A percentile compares a stretch with the other conserved stretches of the same genome.
phyloP scores from a whole-genome alignment of 129 eudicot species.

The Tagetes patula region DNA sequence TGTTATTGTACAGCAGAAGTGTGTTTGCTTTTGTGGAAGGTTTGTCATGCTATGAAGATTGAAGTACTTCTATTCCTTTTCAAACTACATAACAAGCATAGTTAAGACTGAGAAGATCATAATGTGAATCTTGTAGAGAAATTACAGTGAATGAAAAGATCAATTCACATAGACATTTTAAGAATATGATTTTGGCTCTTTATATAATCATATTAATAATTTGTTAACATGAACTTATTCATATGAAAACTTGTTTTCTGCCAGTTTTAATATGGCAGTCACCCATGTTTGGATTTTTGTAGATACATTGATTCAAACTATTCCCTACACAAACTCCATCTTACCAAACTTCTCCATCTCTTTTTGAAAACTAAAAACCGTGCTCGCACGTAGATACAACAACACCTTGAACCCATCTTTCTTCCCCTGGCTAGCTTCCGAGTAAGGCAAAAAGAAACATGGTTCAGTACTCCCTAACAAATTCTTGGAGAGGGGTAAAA shows the following conservation, averaged over 20 bases:
- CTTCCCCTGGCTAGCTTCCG: conserved; percentile 51
- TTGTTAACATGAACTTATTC: background rate
- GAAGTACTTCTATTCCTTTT: conserved; percentile 19
- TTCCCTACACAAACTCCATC: conserved; percentile 35
- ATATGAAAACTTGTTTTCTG: background rate
- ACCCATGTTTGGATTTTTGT: background rate
- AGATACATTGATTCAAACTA: background rate
- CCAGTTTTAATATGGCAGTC: background rate
- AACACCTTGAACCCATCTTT: conserved; percentile 63
- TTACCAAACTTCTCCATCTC: conserved; percentile 60
- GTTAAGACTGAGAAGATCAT: conserved; percentile 13
- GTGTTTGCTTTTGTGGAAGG: conserved; percentile 21
- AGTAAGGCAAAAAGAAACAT: conserved; percentile 68
- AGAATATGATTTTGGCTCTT: background rate
- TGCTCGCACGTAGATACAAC: conserved; percentile 49
- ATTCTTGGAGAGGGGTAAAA: conserved; percentile 64
- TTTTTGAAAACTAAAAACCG: conserved; percentile 41
- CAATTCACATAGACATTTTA: too few relatives aligned
- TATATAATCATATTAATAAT: background rate
- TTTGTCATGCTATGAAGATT: conserved; percentile 20
- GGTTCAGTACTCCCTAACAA: conserved; percentile 76
- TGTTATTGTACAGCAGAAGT: conserved; percentile 1
- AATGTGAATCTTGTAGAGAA: background rate
- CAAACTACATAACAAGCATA: conserved; percentile 12
- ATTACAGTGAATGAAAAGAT: background rate